Base-by-base conservation (phyloP, 2,329 filamentous ascomycete genomes). In the Nemania sp. region DNA sequence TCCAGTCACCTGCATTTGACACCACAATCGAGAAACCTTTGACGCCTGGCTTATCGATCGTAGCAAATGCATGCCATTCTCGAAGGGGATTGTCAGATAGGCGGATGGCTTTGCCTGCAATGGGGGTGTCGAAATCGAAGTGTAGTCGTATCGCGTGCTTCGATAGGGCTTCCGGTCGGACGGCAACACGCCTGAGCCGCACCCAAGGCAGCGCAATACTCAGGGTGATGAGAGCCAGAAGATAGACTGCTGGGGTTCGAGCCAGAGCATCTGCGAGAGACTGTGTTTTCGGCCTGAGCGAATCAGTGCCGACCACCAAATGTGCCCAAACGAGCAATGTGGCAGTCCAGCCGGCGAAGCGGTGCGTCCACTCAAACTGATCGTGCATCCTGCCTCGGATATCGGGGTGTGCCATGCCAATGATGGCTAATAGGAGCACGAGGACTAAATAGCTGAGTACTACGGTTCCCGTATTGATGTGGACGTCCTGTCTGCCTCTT, bases 1-100 rank as follows among this genome's bases (percentile, higher is more conserved):
- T 91, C 88, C 88, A 91, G 72, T 91, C 87, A 19, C 88, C 88
- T 3, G 86, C 87, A 60, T 86, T 86, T 49, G 86, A 89, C 23
- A 91, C 78, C 24, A 91, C 74, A 24, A 88, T 75, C 0, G 86
- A 89, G 72, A 86, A 90, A 12, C 82, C 84, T 48, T 74, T 74
- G 31, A 68, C 43, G 11, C 59, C 62, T 6, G 63, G 63, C 49
- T 74, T 67, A 2, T 80, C 77, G 56, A 91, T 88, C 1, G 86
- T 86, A 37, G 88, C 89, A 66, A 92, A 92, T 0, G 84, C 82
- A 72, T 92, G 89, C 78, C 86, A 90, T 70, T 92, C 88, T 7
- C 79, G 72, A 33, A 90, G 74, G 0, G 88, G 87, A 7, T 77
- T 76, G 48, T 80, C 78, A 3, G 86, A 81, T 20, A 91, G 72